Evolutionary conservation across 306 rosid genomes (phyloP), one percentile per base, ranked within the genome.

Genomic region (Carpinus fangiana): DNA sequence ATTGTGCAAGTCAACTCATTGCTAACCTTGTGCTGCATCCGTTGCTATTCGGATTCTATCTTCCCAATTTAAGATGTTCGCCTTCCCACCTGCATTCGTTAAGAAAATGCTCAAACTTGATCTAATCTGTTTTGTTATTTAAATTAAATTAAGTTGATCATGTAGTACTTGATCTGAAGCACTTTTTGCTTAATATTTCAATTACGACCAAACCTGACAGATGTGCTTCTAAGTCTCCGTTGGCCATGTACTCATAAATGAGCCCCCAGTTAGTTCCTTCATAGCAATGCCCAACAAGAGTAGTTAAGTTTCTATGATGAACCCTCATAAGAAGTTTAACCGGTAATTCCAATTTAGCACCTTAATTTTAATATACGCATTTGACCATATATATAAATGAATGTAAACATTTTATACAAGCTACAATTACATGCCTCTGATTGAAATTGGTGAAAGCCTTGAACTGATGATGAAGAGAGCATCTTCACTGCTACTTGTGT

Each of bases 401-500:
- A 9, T 54, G 34, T 1, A 7, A 9, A 54, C 3, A 18, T 38
- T 38, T 38, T 3, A 2, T 36, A 36, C 0, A 4, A 38, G 9
- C 3, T 54, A 57, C 9, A 11, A 52, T 4, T 5, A 80, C 86
- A 12, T 87, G 79, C 92, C 90, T 90, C 93, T 64, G 89, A 84
- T n/a, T 79, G 79, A 81, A 86, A 90, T 73, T 89, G 87, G 14
- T 82, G 78, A 75, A 80, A 76, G 8, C 93, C 89, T 52, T 76
- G 88, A 16, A 52, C 78, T 23, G 93, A 71, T 9, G 90, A 74
- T 38, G 71, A 31, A 7, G 91, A 85, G 68, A 87, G 88, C 75
- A 87, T 74, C 86, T 90, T 90, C 6, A 87, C 82, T 59, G 93
- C 93, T 17, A 91, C 94, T 83, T 79, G 77, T 75, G 71, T 79